A percentile compares a stretch with the other conserved stretches of the same genome.
phyloP scores from a whole-genome alignment of 2,329 filamentous ascomycete genomes.

The Epichloe elymi region DNA sequence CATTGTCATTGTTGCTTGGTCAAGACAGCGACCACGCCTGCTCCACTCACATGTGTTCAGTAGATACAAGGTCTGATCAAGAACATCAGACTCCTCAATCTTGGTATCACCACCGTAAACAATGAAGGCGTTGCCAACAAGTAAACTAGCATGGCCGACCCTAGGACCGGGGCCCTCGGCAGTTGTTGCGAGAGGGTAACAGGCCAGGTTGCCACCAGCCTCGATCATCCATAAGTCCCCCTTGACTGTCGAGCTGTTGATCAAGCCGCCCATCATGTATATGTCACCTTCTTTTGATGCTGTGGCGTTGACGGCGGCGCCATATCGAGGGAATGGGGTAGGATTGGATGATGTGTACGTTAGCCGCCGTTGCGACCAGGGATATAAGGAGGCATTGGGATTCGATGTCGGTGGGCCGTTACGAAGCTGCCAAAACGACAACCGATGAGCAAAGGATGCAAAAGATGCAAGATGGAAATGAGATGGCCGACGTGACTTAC shows the following conservation, averaged over 20 bases:
- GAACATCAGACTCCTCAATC: constrained; percentile 76
- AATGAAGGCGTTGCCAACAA: constrained; percentile 97
- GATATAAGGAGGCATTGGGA: constrained; percentile 73
- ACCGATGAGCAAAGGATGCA: not conserved
- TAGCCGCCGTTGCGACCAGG: constrained; percentile 84
- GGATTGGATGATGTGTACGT: constrained; percentile 72
- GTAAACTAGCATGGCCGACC: constrained; percentile 83
- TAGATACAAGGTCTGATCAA: constrained; percentile 93
- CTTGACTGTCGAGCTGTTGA: constrained; percentile 90
- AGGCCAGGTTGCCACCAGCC: constrained; percentile 73
- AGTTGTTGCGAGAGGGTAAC: constrained; percentile 82
- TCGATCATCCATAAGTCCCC: constrained; percentile 95
- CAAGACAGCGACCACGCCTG: not conserved
- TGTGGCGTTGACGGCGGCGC: constrained; percentile 83
- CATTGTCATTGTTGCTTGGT: not conserved
- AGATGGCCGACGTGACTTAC: constrained; percentile 21
- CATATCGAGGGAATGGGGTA: constrained; percentile 91
- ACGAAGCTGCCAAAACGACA: constrained; percentile 31
- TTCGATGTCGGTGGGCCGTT: constrained; percentile 38
- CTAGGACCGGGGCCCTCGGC: constrained; percentile 89
- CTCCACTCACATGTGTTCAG: constrained; percentile 80
- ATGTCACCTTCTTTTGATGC: constrained; percentile 95
- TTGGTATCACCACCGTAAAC: constrained; percentile 98
- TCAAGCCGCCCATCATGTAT: constrained; percentile 93
- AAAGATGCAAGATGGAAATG: not conserved